Conservation (phyloP, 1,284 basidiomycete genomes). For the Fomes fomentarius region DNA sequence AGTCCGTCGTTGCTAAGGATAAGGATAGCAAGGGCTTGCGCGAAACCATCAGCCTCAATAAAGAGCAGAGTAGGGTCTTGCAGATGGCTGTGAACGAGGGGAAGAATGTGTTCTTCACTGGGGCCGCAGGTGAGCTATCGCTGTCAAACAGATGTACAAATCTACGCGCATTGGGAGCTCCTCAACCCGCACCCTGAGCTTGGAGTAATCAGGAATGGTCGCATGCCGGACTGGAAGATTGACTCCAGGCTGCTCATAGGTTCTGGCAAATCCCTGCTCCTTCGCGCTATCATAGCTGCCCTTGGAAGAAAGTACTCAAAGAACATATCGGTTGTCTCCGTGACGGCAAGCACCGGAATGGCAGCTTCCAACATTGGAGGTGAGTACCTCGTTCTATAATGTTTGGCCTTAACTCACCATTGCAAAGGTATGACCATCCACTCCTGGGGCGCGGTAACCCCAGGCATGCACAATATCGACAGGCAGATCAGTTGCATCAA, state of each 20-base stretch:
- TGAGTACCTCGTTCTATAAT: conserved; percentile 30
- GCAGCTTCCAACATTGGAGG: conserved; percentile 72
- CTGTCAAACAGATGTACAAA: not conserved
- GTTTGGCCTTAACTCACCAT: not conserved
- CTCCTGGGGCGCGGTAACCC: conserved; percentile 43
- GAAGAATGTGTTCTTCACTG: conserved; percentile 55
- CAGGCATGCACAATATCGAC: conserved; percentile 38
- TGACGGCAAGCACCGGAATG: conserved; percentile 64
- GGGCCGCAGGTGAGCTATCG: conserved; percentile 46
- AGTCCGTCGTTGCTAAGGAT: too few relatives aligned
- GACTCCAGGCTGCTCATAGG: conserved; percentile 34
- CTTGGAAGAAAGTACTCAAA: conserved; percentile 53
- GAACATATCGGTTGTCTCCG: conserved; percentile 49
- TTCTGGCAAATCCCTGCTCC: conserved; percentile 60
- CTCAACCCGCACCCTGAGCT: not conserved
- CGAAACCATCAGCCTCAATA: conserved; percentile 43
- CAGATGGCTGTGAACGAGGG: conserved; percentile 50
- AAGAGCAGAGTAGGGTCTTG: conserved; percentile 46
- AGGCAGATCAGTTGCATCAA: conserved; percentile 41
- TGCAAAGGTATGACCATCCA: conserved; percentile 41
- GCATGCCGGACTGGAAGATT: not conserved
- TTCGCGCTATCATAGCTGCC: conserved; percentile 57
- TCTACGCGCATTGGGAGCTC: not conserved
- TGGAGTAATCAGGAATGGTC: not conserved
- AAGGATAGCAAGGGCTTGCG: conserved; percentile 33